These are phyloP conservation scores for Cladorrhinum sp. DNA, from an alignment of 2,329 filamentous ascomycete genomes.

Conservation along the genomic window DNA sequence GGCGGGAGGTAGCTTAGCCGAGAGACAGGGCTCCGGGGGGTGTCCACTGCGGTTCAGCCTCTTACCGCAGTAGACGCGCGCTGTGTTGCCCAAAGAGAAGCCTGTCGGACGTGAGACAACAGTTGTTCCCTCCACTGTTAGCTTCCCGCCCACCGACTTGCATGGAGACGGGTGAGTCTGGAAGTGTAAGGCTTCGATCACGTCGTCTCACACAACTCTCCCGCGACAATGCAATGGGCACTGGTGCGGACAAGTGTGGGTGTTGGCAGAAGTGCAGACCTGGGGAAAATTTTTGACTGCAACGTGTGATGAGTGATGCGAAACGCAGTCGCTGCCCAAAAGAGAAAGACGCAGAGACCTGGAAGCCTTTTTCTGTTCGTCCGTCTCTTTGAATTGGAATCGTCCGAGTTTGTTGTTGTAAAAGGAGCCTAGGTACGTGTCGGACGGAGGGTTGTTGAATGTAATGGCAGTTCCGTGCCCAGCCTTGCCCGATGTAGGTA, in stretches of 20 bases:
- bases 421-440: too few species aligned
- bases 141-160: background rate
- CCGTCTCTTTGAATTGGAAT: background rate
- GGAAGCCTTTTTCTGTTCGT: background rate
- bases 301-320: background rate
- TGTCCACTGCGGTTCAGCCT: constrained; percentile 15
- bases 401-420: too few species aligned
- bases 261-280: background rate
- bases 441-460: background rate
- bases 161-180: background rate
- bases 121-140: background rate
- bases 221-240: background rate
- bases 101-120: background rate
- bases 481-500: background rate
- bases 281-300: background rate
- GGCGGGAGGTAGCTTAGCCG: constrained; percentile 26
- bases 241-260: background rate
- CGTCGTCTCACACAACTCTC: background rate
- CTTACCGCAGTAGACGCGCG: constrained; percentile 14
- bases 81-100: constrained; percentile 9
- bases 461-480: background rate
- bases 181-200: background rate
- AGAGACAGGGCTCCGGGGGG: constrained; percentile 30
- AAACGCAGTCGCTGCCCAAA: background rate
- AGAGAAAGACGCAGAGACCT: background rate